Percentiles rank a stretch among this genome's conserved stretches.
phyloP scores from a whole-genome alignment of 78 protist species.

The Pigoraptor vietnamica region DNA sequence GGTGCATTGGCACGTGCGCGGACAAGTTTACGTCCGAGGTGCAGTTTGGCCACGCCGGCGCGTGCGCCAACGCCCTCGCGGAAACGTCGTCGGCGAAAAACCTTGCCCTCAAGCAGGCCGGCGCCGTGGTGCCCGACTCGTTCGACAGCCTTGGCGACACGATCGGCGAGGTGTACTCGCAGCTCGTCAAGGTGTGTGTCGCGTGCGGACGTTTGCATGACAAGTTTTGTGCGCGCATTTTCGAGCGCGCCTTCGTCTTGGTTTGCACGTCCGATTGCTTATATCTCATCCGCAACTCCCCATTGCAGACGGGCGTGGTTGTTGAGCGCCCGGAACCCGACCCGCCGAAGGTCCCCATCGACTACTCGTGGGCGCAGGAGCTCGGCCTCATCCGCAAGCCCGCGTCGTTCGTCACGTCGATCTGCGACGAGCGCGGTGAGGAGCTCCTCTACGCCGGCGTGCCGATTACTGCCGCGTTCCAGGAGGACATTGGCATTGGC shows the following conservation, averaged over 20 bases:
- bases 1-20: slow-evolving; percentile 91
- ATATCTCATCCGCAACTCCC: no score
- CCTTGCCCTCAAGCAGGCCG: slow-evolving; percentile 68
- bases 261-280: no score
- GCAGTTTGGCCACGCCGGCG: slow-evolving; percentile 94
- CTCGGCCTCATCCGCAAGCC: slow-evolving; percentile 85
- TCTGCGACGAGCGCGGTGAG: slow-evolving; percentile 92
- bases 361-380: slow-evolving; percentile 79
- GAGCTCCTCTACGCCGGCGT: slow-evolving; percentile 83
- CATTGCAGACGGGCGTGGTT: slow-evolving; percentile 29
- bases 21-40: slow-evolving; percentile 53
- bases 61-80: slow-evolving; percentile 47
- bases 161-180: slow-evolving; percentile 41
- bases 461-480: slow-evolving; percentile 62
- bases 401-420: slow-evolving; percentile 75
- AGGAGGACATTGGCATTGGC: slow-evolving; percentile 74
- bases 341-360: slow-evolving; percentile 72
- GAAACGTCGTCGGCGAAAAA: slow-evolving; percentile 85
- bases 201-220: neutral
- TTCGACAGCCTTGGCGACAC: slow-evolving; percentile 70
- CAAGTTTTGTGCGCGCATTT: neutral
- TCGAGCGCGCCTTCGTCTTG: no score
- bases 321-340: slow-evolving; percentile 65
- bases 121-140: slow-evolving; percentile 81
- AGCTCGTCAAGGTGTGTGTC: slow-evolving; percentile 10